These are phyloP conservation scores for Castanopsis chinensis DNA, from an alignment of 306 rosid genomes.

Conservation along the genomic window DNA sequence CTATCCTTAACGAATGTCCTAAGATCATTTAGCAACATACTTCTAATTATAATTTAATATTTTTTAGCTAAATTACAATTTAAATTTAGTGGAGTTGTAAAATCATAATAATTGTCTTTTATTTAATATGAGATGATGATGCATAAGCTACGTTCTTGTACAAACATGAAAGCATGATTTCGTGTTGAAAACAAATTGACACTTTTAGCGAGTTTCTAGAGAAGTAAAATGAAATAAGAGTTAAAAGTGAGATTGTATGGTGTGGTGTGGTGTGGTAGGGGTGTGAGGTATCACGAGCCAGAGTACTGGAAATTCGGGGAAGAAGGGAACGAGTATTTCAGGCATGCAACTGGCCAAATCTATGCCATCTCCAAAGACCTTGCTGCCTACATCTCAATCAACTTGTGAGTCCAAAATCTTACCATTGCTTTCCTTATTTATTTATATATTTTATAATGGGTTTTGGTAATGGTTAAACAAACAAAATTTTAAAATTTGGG, in stretches of 20 bases:
- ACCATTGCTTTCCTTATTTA: background rate
- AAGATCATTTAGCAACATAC: background rate
- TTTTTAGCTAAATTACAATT: no score
- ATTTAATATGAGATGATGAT: no score
- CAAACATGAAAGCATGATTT: no score
- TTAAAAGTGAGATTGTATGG: no score
- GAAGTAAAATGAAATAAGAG: no score
- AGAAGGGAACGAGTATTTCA: constrained; percentile 87
- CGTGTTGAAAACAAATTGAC: no score
- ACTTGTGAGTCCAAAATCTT: constrained; percentile 37
- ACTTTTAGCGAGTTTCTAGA: no score
- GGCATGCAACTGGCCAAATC: constrained; percentile 97
- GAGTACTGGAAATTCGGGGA: constrained; percentile 95
- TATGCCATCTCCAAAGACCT: constrained; percentile 90
- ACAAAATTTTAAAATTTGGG: background rate
- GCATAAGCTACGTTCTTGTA: no score
- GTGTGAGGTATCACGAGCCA: constrained; percentile 81
- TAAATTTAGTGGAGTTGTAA: no score
- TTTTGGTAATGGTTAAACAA: background rate
- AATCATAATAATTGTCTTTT: no score
- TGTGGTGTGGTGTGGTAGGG: constrained; percentile 38
- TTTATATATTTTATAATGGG: background rate
- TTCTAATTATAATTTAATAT: no score
- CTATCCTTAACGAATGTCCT: no score
- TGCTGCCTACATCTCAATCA: constrained; percentile 69